Evolutionary conservation across 352 stramenopile species (phyloP).

Genomic region (Pythium aphanidermatum): DNA sequence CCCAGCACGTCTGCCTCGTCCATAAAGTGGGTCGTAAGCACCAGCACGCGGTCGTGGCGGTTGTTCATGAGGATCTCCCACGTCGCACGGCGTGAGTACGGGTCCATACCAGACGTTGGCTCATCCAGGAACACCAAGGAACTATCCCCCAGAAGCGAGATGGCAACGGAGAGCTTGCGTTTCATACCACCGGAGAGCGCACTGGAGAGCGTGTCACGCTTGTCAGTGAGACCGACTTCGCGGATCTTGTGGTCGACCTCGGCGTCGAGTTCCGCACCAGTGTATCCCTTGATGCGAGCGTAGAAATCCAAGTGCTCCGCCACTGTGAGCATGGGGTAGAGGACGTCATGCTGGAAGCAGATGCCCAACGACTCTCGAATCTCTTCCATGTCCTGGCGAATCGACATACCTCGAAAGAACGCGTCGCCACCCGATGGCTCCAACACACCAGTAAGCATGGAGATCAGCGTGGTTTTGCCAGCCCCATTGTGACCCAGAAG

Average conservation of each 20-base stretch:
- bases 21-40: slow-evolving; percentile 49
- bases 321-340: slow-evolving; percentile 53
- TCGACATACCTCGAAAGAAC: slow-evolving; percentile 21
- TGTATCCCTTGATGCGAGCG: slow-evolving; percentile 30
- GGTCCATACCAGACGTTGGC: slow-evolving; percentile 21
- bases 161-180: slow-evolving; percentile 77
- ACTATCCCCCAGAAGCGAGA: slow-evolving; percentile 61
- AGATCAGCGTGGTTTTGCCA: slow-evolving; percentile 82
- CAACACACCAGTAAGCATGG: slow-evolving; percentile 73
- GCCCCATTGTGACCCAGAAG: slow-evolving; percentile 87
- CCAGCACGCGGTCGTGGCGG: slow-evolving; percentile 40
- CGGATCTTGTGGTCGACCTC: slow-evolving; percentile 22
- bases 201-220: slow-evolving; percentile 26
- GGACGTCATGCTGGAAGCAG: slow-evolving; percentile 63
- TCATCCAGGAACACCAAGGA: slow-evolving; percentile 21
- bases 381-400: slow-evolving; percentile 47
- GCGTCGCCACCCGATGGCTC: slow-evolving; percentile 23
- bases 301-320: slow-evolving; percentile 50
- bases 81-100: slow-evolving; percentile 77
- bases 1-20: slow-evolving; percentile 62
- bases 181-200: slow-evolving; percentile 76
- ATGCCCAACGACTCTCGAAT: slow-evolving; percentile 47
- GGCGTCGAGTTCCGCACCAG: slow-evolving; percentile 7
- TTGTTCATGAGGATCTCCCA: slow-evolving; percentile 60
- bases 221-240: slow-evolving; percentile 37